Conservation (phyloP, 108 stramenopile species). For the Fistulifera pelliculosa region DNA sequence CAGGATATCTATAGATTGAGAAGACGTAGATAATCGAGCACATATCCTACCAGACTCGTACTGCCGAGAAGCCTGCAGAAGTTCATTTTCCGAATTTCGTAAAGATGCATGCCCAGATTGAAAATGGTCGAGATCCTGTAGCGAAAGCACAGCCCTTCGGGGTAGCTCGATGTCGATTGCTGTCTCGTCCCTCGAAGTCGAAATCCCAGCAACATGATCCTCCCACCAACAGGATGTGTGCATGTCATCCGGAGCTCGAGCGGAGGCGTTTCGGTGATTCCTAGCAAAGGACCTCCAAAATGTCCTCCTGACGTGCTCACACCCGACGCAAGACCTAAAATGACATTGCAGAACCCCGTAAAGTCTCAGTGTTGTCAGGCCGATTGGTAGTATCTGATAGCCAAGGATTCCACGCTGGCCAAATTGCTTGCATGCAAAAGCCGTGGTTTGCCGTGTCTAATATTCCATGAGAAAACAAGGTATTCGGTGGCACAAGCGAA, state of each 20-base stretch:
- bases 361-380: constrained; percentile 17
- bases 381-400: constrained; percentile 19
- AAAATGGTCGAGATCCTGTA: constrained; percentile 11
- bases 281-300: constrained; percentile 36
- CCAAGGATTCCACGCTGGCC: constrained; percentile 82
- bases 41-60: constrained; percentile 59
- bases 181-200: constrained; percentile 81
- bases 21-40: constrained; percentile 34
- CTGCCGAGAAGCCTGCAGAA: constrained; percentile 23
- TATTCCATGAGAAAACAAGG: constrained; percentile 34
- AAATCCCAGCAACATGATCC: constrained; percentile 60
- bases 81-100: not conserved
- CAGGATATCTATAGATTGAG: constrained; percentile 39
- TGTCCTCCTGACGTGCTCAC: constrained; percentile 16
- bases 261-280: constrained; percentile 71
- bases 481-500: constrained; percentile 65
- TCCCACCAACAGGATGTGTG: constrained; percentile 34
- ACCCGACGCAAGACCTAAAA: constrained; percentile 39
- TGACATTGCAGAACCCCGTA: constrained; percentile 48
- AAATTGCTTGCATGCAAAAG: constrained; percentile 56
- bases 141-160: constrained; percentile 44
- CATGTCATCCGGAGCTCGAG: constrained; percentile 60
- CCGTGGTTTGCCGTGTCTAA: constrained; percentile 30
- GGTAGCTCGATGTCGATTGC: constrained; percentile 79
- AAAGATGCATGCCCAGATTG: too few species aligned